These are phyloP conservation scores for Yamadazyma kitorensis DNA, from an alignment of 805 yeast species.

Conservation along the genomic window DNA sequence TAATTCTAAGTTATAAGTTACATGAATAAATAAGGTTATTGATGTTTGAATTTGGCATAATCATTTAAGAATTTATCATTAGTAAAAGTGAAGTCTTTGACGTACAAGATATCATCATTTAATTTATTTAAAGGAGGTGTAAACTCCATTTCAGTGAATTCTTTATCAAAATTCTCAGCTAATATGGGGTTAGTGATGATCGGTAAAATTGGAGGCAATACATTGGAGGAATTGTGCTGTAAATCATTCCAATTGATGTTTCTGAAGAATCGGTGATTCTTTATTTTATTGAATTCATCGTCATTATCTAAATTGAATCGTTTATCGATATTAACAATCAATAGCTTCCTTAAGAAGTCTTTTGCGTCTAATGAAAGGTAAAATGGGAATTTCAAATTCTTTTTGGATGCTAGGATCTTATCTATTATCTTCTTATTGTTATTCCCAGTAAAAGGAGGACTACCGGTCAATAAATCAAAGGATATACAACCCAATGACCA, in stretches of 20 bases:
- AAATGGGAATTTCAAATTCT: constrained; percentile 36
- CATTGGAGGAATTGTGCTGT: constrained; percentile 16
- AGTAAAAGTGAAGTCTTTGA: constrained; percentile 41
- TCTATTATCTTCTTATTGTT: constrained; percentile 38
- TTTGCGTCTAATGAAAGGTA: constrained; percentile 42
- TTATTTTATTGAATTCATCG: constrained; percentile 28
- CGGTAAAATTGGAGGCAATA: constrained; percentile 41
- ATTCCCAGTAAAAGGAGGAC: constrained; percentile 45
- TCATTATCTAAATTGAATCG: constrained; percentile 35
- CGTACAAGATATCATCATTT: constrained; percentile 33
- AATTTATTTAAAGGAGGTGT: constrained; percentile 27
- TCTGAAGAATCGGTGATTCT: constrained; percentile 39
- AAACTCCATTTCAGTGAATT: constrained; percentile 40
- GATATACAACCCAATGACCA: constrained; percentile 47
- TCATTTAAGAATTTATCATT: constrained; percentile 32
- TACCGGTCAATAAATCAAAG: constrained; percentile 41
- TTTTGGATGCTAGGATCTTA: constrained; percentile 31
- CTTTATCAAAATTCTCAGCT: constrained; percentile 44
- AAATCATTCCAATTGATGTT: constrained; percentile 35
- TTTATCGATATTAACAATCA: constrained; percentile 35
- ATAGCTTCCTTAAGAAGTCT: constrained; percentile 36
- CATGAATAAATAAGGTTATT: no score
- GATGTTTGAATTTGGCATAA: constrained; percentile 6
- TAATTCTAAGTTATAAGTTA: no score
- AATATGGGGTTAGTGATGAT: constrained; percentile 42